These are phyloP conservation scores for Clavispora vitiphila DNA, from an alignment of 805 yeast species.

Conservation along the genomic window DNA sequence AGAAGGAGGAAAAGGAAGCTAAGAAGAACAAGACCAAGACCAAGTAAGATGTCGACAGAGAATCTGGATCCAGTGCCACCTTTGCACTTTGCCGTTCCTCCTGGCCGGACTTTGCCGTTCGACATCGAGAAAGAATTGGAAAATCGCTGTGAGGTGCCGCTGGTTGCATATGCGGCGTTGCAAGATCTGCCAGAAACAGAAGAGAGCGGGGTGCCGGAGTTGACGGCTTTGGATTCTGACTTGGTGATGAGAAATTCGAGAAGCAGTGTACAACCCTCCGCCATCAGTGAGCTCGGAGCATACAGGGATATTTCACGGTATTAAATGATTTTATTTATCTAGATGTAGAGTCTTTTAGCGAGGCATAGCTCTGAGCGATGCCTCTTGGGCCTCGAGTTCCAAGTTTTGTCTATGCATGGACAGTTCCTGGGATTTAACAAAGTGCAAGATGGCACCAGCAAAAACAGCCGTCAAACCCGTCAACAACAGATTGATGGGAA, in stretches of 20 bases:
- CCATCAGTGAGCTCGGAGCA: neutral
- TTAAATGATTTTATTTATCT: neutral
- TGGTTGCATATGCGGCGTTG: neutral
- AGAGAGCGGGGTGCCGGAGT: conserved; percentile 16
- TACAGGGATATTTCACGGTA: neutral
- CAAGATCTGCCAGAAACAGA: neutral
- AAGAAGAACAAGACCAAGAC: conserved; percentile 16
- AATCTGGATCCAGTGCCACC: conserved; percentile 8
- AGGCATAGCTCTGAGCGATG: conserved; percentile 45
- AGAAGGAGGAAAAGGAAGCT: conserved; percentile 48
- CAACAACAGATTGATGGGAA: conserved; percentile 63
- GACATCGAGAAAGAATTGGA: neutral
- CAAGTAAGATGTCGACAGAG: conserved; percentile 4
- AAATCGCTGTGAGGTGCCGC: neutral
- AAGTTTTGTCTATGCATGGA: conserved; percentile 45
- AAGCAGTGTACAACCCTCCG: conserved; percentile 3
- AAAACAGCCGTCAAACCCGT: conserved; percentile 49
- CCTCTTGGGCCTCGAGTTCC: conserved; percentile 61
- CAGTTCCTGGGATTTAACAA: conserved; percentile 38
- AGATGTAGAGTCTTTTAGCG: conserved; percentile 16
- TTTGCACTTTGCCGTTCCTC: neutral
- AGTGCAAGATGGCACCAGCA: conserved; percentile 42
- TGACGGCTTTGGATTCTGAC: conserved; percentile 25
- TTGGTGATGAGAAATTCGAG: conserved; percentile 12
- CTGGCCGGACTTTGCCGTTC: neutral